Conservation (phyloP, 352 stramenopile species). For the Phytopythium aichiense region DNA sequence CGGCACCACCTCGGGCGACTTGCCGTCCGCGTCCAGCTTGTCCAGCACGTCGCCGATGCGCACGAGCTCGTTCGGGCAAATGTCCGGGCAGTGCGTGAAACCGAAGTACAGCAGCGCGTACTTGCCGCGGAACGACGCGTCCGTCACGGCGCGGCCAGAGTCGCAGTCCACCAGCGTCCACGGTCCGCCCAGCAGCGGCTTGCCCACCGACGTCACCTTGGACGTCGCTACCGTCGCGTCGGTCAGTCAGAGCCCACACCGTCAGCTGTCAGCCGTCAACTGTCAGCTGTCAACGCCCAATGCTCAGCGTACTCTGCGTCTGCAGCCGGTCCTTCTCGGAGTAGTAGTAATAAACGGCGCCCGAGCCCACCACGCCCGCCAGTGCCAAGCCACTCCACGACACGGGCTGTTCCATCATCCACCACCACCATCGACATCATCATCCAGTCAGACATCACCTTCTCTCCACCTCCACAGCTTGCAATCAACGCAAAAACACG, state of each 20-base stretch:
- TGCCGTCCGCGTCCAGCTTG: slow-evolving; percentile 72
- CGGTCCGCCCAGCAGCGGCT: slow-evolving; percentile 88
- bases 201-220: slow-evolving; percentile 88
- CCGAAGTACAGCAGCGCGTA: slow-evolving; percentile 99
- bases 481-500: slow-evolving; percentile 9
- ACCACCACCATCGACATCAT: slow-evolving; percentile 5
- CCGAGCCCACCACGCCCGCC: slow-evolving; percentile 59
- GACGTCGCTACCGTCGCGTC: slow-evolving; percentile 46
- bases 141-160: slow-evolving; percentile 80
- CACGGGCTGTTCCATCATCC: slow-evolving; percentile 47
- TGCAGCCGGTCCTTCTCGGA: slow-evolving; percentile 86
- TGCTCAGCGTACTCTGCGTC: slow-evolving; percentile 60
- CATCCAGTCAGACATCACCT: no score
- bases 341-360: slow-evolving; percentile 87
- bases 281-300: not conserved
- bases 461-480: not conserved
- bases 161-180: slow-evolving; percentile 93
- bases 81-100: slow-evolving; percentile 99
- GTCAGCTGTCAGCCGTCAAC: not conserved
- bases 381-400: slow-evolving; percentile 83
- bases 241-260: not conserved
- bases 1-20: slow-evolving; percentile 65
- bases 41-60: slow-evolving; percentile 96
- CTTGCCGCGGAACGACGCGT: slow-evolving; percentile 91
- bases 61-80: slow-evolving; percentile 99